phyloP scores from a whole-genome alignment of 495 filamentous ascomycete species.

The Terfezia boudieri region DNA sequence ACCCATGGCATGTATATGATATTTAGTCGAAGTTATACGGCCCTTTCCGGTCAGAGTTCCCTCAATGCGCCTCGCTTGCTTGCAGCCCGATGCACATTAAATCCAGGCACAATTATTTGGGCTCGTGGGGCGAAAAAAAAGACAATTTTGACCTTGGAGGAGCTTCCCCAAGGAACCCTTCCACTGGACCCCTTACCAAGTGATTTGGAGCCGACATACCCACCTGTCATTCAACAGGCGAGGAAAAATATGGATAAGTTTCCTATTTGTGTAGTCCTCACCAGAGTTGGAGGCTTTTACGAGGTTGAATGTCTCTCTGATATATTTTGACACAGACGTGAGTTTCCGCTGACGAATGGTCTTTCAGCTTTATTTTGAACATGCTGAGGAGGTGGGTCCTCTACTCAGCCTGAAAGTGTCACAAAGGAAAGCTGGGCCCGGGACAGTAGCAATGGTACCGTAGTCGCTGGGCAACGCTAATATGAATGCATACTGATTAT shows the following conservation, averaged over 20 bases:
- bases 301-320: too few relatives aligned
- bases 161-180: neutral
- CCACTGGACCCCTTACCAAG: neutral
- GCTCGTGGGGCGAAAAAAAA: neutral
- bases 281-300: neutral
- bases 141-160: neutral
- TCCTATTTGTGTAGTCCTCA: neutral
- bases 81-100: too few relatives aligned
- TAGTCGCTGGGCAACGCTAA: neutral
- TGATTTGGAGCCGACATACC: neutral
- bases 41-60: too few relatives aligned
- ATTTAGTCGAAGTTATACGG: too few relatives aligned
- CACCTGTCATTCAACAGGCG: neutral
- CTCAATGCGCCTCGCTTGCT: too few relatives aligned
- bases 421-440: conserved; percentile 38
- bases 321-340: too few relatives aligned
- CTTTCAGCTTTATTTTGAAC: conserved; percentile 64
- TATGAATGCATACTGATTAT: too few relatives aligned
- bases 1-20: too few relatives aligned
- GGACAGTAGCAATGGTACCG: conserved; percentile 7
- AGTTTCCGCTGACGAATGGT: too few relatives aligned
- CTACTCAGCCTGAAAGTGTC: conserved; percentile 73
- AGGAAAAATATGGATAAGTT: neutral
- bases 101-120: neutral
- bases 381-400: conserved; percentile 71